Conservation (phyloP, 2,329 filamentous ascomycete species). For the Hawksworthiomyces lignivorus region DNA sequence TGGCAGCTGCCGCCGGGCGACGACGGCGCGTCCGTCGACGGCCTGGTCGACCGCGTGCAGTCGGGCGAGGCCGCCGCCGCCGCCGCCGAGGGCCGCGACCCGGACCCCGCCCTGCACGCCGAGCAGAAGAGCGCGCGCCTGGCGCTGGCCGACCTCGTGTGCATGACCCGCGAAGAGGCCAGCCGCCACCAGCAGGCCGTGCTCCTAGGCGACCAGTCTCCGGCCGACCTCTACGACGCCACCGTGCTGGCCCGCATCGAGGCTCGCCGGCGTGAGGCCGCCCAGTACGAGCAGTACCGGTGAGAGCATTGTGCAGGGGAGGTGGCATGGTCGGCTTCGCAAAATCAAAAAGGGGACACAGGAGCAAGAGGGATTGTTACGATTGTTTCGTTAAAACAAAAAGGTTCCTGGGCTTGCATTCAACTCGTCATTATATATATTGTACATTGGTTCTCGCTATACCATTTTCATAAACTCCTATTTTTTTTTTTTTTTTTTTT, state of each 20-base stretch:
- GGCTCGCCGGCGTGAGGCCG: constrained; percentile 59
- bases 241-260: constrained; percentile 62
- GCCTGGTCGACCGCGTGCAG: constrained; percentile 33
- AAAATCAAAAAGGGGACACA: too few relatives aligned
- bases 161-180: constrained; percentile 90
- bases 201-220: constrained; percentile 57
- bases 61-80: constrained; percentile 55
- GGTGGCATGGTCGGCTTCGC: too few relatives aligned
- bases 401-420: too few relatives aligned
- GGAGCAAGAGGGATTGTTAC: too few relatives aligned
- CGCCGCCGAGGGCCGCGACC: constrained; percentile 17
- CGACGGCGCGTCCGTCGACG: constrained; percentile 31
- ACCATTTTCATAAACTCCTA: too few relatives aligned
- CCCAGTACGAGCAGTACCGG: constrained; percentile 44
- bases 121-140: constrained; percentile 72
- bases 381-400: too few relatives aligned
- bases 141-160: constrained; percentile 64
- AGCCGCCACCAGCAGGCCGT: constrained; percentile 71
- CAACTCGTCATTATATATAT: too few relatives aligned
- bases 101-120: constrained; percentile 21
- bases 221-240: constrained; percentile 66
- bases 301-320: not conserved
- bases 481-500: too few relatives aligned
- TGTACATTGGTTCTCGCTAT: too few relatives aligned
- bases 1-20: constrained; percentile 46